Conservation (phyloP, 805 yeast genomes). For the Ogataea corticis region DNA sequence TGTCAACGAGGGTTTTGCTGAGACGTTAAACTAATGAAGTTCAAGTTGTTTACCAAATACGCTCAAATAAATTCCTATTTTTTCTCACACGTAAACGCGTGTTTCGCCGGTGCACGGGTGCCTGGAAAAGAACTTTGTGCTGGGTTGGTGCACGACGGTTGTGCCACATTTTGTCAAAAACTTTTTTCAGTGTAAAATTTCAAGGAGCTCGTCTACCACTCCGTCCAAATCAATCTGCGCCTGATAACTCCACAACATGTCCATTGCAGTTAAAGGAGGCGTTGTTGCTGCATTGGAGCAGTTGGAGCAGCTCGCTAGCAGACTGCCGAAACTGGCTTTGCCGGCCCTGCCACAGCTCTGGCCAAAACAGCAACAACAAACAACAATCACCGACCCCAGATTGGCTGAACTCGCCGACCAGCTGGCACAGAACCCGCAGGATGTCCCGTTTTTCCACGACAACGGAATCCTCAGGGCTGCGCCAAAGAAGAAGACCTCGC, state of each 20-base stretch:
- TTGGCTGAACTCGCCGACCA: conserved; percentile 25
- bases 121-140: not conserved
- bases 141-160: not conserved
- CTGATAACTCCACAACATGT: conserved; percentile 3
- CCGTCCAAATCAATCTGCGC: not conserved
- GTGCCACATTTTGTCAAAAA: conserved; percentile 3
- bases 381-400: not conserved
- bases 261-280: conserved; percentile 8
- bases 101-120: not conserved
- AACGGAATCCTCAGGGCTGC: conserved; percentile 83
- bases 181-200: conserved; percentile 1
- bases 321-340: conserved; percentile 2
- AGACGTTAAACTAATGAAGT: not conserved
- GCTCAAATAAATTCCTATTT: not conserved
- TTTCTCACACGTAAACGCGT: conserved; percentile 7
- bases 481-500: conserved; percentile 92
- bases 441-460: conserved; percentile 49
- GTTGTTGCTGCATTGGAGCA: conserved; percentile 7
- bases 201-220: not conserved
- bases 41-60: not conserved
- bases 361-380: conserved; percentile 1
- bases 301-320: conserved; percentile 3
- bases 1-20: not conserved
- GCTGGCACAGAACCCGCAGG: conserved; percentile 35
- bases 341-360: conserved; percentile 8